Evolutionary conservation across 1,284 basidiomycete genomes (phyloP), one percentile per base, ranked within the genome.

Genomic region (Rhodotorula sp.): DNA sequence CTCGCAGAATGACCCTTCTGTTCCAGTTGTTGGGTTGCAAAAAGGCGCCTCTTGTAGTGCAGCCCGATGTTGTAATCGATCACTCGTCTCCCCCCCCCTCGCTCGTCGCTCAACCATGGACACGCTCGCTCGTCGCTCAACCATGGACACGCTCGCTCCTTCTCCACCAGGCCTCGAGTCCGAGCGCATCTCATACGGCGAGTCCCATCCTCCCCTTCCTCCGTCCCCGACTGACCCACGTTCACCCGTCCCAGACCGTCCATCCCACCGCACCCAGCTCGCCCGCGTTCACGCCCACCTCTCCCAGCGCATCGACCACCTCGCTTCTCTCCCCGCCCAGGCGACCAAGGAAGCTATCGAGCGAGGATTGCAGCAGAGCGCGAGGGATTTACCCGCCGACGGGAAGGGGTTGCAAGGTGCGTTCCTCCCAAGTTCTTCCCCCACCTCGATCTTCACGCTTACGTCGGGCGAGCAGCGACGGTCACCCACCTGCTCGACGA

Each of bases 401-500:
- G 70, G 70, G 10, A 32, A 66, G 27, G 68, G 73, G 3, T 39
- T 72, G 22, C 9, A 68, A 13, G 62, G 67, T 71, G 30, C 19
- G 64, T 24, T 24, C 11, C 2, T 15, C 8, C 29, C 47, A 19
- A 9, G 27, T n/a, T n/a, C n/a, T n/a, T n/a, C n/a, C n/a, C n/a
- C n/a, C n/a, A n/a, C n/a, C n/a, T n/a, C n/a, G n/a, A n/a, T n/a
- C n/a, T n/a, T 24, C 34, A 6, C 32, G 22, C 24, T 24, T 22
- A 6, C 36, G n/a, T 11, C 0, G 1, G 10, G 11, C 11, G 27
- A 13, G 24, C 64, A 76, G 74, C 49, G 8, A 70, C 68, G 7
- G 69, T 71, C 11, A 55, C 55, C 8, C 64, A 73, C 36, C 74
- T 76, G 11, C 61, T 75, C 47, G 67, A 71, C 19, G 70, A 65